Percentiles rank a stretch among this genome's conserved stretches.
These are phyloP conservation scores for Gilbertella persicaria DNA, from an alignment of 371 early-diverging fungal genomes.

Conservation along the genomic window DNA sequence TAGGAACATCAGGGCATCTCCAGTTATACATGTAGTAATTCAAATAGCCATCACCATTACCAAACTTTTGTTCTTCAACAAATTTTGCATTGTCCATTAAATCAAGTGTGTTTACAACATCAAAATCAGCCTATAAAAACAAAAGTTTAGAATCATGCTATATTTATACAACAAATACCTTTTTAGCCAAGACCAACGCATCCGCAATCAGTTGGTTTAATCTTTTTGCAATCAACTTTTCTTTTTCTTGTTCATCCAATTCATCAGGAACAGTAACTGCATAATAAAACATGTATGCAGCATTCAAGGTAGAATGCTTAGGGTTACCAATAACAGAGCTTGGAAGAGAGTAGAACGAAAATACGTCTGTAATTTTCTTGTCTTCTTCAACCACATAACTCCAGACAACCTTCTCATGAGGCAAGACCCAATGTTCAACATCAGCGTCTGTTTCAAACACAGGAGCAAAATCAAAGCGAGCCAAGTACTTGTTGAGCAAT, in stretches of 20 bases:
- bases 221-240: conserved; percentile 52
- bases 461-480: conserved; percentile 72
- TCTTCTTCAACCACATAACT: conserved; percentile 88
- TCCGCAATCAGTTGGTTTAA: conserved; percentile 68
- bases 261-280: conserved; percentile 54
- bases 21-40: conserved; percentile 97
- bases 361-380: conserved; percentile 77
- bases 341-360: conserved; percentile 93
- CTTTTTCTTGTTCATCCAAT: conserved; percentile 32
- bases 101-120: conserved; percentile 93
- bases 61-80: conserved; percentile 85
- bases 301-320: conserved; percentile 76
- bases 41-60: conserved; percentile 89
- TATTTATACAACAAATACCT: conserved; percentile 39
- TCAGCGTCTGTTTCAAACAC: conserved; percentile 80
- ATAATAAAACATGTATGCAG: conserved; percentile 95
- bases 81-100: conserved; percentile 82
- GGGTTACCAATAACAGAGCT: conserved; percentile 84
- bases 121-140: conserved; percentile 57
- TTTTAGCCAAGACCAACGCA: conserved; percentile 77
- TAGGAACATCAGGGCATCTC: conserved; percentile 68
- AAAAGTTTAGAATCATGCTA: not conserved
- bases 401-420: conserved; percentile 83
- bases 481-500: conserved; percentile 75
- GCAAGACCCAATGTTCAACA: conserved; percentile 90